Evolutionary conservation across 148 eudicot species (phyloP), one percentile per base, ranked within the genome.

Genomic region (Limonium bicolor): DNA sequence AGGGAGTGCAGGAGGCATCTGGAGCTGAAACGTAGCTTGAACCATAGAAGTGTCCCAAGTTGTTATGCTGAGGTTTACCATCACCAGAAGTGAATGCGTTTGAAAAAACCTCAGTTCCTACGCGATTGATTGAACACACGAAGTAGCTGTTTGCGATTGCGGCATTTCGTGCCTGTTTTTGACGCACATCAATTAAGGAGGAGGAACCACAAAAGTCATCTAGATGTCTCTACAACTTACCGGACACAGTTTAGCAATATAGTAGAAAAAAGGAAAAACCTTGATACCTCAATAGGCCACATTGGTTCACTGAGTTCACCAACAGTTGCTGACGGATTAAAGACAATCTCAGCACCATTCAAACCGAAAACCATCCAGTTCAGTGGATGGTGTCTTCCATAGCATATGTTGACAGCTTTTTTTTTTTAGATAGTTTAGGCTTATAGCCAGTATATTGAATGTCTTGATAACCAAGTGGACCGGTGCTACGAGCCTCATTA

Each of bases 251-350:
- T 16, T 12, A n/a, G n/a, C 2, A 27, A 48, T 9, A 8, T 17
- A 58, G 25, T 14, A 10, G 26, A 30, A 49, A 38, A 14, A 29
- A 27, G 14, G 55, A 27, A 20, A 36, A 3, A 41, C 17, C 35
- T 25, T 14, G n/a, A n/a, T 25, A 88, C 97, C 97, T 88, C 97
- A 37, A 88, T 77, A 30, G 97, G 84, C 97, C 97, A 88, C 97
- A 88, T 88, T 20, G 94, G 97, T 66, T 88, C 97, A 48, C 94
- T 88, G 61, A 88, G 94, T 63, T 77, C 84, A 47, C 94, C 94
- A 64, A 88, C 97, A 43, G 94, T 88, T 36, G 97, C 97, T 38
- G 94, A 83, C 1, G 97, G 97, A 45, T 88, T 88, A 50, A 88
- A 83, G 23, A 88, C 87, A 53, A 88, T 84, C 65, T 88, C 97